These are phyloP conservation scores for Diversispora eburnea DNA, from an alignment of 192 early-diverging fungal genomes.

Conservation along the genomic window DNA sequence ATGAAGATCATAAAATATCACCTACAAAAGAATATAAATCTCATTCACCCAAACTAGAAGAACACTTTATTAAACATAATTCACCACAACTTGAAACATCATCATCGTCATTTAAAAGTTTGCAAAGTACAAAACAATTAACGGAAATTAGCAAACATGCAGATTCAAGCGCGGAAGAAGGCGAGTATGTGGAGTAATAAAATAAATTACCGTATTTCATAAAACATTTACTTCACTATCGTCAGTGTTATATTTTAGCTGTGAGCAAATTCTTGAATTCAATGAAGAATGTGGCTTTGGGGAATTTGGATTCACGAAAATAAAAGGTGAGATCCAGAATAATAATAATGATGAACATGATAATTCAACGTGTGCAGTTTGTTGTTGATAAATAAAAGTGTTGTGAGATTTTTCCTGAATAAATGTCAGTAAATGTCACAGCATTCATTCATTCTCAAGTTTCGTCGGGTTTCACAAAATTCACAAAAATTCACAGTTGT, in stretches of 20 bases:
- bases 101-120: too few species aligned
- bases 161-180: constrained; percentile 30
- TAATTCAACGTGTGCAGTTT: background rate
- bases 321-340: constrained; percentile 12
- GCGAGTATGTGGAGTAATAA: constrained; percentile 30
- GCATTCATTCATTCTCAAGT: too few species aligned
- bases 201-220: background rate
- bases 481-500: too few species aligned
- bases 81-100: constrained; percentile 1
- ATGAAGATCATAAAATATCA: background rate
- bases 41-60: constrained; percentile 13
- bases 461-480: too few species aligned
- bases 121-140: too few species aligned
- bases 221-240: constrained; percentile 18
- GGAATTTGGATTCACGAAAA: background rate
- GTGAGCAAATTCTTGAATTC: constrained; percentile 7
- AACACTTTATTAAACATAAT: background rate
- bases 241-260: constrained; percentile 23
- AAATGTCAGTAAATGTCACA: too few species aligned
- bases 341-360: background rate
- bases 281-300: constrained; percentile 9
- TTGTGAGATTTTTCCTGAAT: too few species aligned
- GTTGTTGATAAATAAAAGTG: too few species aligned
- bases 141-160: constrained; percentile 22
- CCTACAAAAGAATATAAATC: background rate